A percentile compares a stretch with the other conserved stretches of the same genome.
These are phyloP conservation scores for Pleurostoma richardsiae DNA, from an alignment of 2,329 filamentous ascomycete species.

Conservation along the genomic window DNA sequence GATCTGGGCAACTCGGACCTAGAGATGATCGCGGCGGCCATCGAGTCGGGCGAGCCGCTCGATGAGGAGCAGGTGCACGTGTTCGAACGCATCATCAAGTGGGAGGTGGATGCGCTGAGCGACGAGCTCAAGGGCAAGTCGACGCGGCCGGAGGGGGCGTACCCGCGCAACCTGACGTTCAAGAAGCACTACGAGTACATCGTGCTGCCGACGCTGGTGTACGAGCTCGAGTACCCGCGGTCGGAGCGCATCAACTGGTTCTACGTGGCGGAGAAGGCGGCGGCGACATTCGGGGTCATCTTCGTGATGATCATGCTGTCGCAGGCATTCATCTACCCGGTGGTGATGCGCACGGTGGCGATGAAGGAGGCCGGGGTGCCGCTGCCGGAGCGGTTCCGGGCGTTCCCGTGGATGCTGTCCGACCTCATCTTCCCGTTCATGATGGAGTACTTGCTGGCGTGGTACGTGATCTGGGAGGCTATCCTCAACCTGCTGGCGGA, in stretches of 20 bases:
- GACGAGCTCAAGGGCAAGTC: conserved; percentile 63
- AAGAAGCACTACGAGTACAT: conserved; percentile 68
- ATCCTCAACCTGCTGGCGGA: conserved; percentile 73
- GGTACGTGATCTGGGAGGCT: conserved; percentile 79
- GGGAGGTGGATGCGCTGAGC: conserved; percentile 59
- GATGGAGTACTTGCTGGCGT: conserved; percentile 71
- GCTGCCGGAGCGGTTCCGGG: conserved; percentile 53
- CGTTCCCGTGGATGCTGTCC: conserved; percentile 70
- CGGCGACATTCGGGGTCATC: conserved; percentile 66
- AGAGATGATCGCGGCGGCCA: conserved; percentile 54
- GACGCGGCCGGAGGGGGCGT: conserved; percentile 41
- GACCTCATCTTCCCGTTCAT: conserved; percentile 76
- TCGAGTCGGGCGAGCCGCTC: conserved; percentile 56
- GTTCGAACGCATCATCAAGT: conserved; percentile 61
- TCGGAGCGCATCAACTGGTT: conserved; percentile 64
- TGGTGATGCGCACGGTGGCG: conserved; percentile 60
- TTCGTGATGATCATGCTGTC: conserved; percentile 76
- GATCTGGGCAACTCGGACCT: conserved; percentile 38
- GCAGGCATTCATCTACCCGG: conserved; percentile 72
- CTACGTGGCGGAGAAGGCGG: conserved; percentile 68
- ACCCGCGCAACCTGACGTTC: conserved; percentile 65
- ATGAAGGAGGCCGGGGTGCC: conserved; percentile 64
- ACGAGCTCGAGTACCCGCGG: conserved; percentile 73
- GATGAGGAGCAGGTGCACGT: conserved; percentile 56
- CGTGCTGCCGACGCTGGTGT: conserved; percentile 70